Evolutionary conservation across 495 filamentous ascomycete genomes (phyloP).

Genomic region (Hypoxylon cercidicola): DNA sequence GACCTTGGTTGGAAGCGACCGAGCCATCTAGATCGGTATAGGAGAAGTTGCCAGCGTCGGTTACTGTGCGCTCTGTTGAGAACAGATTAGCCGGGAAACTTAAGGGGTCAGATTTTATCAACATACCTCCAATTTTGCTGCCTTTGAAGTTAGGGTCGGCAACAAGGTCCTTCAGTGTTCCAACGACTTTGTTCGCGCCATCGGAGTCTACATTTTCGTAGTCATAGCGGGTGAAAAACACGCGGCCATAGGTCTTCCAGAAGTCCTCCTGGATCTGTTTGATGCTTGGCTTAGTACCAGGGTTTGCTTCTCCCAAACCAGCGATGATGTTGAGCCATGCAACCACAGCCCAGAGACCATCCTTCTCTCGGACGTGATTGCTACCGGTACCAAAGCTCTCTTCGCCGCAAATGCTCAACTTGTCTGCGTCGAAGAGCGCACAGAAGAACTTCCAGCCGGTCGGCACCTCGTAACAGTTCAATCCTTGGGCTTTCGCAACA

Average conservation of each 20-base stretch:
- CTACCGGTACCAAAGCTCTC: slow-evolving; percentile 98
- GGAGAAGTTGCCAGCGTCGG: slow-evolving; percentile 91
- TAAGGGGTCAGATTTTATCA: slow-evolving; percentile 2
- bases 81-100: slow-evolving; percentile 11
- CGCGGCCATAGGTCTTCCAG: slow-evolving; percentile 95
- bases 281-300: slow-evolving; percentile 82
- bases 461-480: slow-evolving; percentile 94
- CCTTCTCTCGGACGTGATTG: slow-evolving; percentile 99
- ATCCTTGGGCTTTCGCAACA: slow-evolving; percentile 91
- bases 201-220: slow-evolving; percentile 94
- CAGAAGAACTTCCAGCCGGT: slow-evolving; percentile 99
- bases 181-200: slow-evolving; percentile 88
- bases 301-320: slow-evolving; percentile 84
- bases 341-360: slow-evolving; percentile 95
- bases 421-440: slow-evolving; percentile 94
- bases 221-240: slow-evolving; percentile 99
- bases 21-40: slow-evolving; percentile 98
- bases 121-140: slow-evolving; percentile 75
- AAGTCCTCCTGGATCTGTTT: slow-evolving; percentile 95
- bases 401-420: slow-evolving; percentile 98
- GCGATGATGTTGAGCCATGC: slow-evolving; percentile 99
- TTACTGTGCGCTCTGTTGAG: slow-evolving; percentile 73
- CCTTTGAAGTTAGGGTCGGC: slow-evolving; percentile 77
- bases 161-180: slow-evolving; percentile 76
- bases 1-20: slow-evolving; percentile 93